A percentile compares a stretch with the other conserved stretches of the same genome.
Conservation (phyloP, 306 rosid species). For the Medicago lupulina region DNA sequence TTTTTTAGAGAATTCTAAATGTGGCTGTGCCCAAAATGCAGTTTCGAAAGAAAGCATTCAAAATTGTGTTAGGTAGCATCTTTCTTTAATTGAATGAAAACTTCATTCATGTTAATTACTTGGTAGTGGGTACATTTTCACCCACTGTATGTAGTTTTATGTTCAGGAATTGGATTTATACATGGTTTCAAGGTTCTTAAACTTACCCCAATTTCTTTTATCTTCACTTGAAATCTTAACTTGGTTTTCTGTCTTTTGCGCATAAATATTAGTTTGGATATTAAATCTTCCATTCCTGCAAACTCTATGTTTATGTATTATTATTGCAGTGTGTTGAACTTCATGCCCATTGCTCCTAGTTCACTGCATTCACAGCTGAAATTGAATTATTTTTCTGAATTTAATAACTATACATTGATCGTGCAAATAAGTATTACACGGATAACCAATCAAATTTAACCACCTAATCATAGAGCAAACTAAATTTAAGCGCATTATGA, state of each 20-base stretch:
- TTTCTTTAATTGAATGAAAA: too few species aligned
- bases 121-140: neutral
- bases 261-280: neutral
- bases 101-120: neutral
- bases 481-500: neutral
- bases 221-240: neutral
- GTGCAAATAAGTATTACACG: neutral
- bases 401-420: neutral
- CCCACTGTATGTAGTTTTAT: neutral
- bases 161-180: constrained; percentile 3
- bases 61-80: neutral
- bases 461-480: neutral
- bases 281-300: neutral
- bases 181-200: neutral
- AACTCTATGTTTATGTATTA: neutral
- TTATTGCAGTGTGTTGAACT: neutral
- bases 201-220: neutral
- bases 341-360: neutral
- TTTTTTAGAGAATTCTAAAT: neutral
- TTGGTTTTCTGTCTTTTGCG: neutral
- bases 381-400: neutral
- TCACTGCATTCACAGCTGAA: neutral
- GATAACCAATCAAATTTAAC: neutral
- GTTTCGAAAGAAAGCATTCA: neutral
- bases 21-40: neutral